These are phyloP conservation scores for Batrachochytrium dendrobatidis DNA, from an alignment of 371 early-diverging fungal genomes.

Conservation along the genomic window DNA sequence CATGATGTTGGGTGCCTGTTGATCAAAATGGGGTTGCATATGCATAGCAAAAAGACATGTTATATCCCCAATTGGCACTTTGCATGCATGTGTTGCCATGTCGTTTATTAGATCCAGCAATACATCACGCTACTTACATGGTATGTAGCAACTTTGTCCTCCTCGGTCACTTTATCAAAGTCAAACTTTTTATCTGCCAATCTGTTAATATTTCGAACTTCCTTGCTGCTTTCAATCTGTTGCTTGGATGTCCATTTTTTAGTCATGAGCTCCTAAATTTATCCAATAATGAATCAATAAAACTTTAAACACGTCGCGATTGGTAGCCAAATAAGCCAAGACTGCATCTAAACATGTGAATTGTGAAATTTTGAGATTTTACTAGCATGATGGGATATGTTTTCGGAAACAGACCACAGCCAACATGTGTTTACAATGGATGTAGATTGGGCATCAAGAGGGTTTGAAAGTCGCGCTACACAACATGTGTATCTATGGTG, in stretches of 20 bases:
- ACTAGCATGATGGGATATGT: too few relatives aligned
- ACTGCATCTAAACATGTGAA: background rate
- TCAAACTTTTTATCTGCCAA: constrained; percentile 28
- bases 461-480: too few relatives aligned
- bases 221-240: constrained; percentile 14
- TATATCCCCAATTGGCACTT: constrained; percentile 6
- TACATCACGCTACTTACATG: constrained; percentile 36
- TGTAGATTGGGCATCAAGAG: too few relatives aligned
- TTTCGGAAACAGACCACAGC: background rate
- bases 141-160: constrained; percentile 46
- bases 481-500: too few relatives aligned
- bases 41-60: background rate
- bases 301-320: background rate
- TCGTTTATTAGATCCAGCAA: too few relatives aligned
- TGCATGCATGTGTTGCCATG: too few relatives aligned
- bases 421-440: too few relatives aligned
- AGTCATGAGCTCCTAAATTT: constrained; percentile 59
- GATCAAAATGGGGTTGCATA: background rate
- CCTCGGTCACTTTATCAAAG: constrained; percentile 32
- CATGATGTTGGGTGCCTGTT: constrained; percentile 43
- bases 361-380: constrained; percentile 1
- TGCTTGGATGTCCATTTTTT: constrained; percentile 30
- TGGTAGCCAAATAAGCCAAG: background rate
- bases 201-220: constrained; percentile 19
- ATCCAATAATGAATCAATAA: background rate